Base-by-base conservation (phyloP, 768 basidiomycete species). In the Leccinum sublutescens region DNA sequence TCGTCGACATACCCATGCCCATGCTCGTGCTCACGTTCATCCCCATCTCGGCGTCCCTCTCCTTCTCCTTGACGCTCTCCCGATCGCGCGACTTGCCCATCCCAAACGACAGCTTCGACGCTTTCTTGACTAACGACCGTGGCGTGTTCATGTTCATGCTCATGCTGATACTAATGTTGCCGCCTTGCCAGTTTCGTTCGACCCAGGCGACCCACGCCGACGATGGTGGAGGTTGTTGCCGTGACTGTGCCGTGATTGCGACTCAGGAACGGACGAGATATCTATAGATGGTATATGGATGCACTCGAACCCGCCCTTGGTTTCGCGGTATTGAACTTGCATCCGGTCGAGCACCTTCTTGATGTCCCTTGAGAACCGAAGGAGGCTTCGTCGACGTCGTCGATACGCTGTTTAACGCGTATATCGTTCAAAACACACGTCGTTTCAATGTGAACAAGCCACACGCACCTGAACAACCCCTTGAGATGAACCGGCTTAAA, bases 401-500 rank as follows among this genome's bases (percentile, higher is more conserved):
- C 5, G 93, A 89, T 45, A 99, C 97, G 65, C 93, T 93, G 63
- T 43, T 62, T 40, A 11, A 31, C 2, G 27, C n/a, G n/a, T 5
- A n/a, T 11, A 1, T 19, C 40, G n/a, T n/a, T 43, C n/a, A 43
- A 5, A 19, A 43, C 10, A 1, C 43, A 19, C 43, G 10, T 51
- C 36, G 9, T 50, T 40, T 53, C 50, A 51, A 57, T 36, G 58
- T 49, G 43, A 43, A 19, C 0, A 43, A 19, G 10, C n/a, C n/a
- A 19, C 40, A 10, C 55, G 75, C 61, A 92, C 88, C 92, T 95
- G 78, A 99, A 98, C 52, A 99, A 70, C 6, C 97, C 97, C 76
- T 98, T 99, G 68, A 98, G 76, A 76, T 93, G 96, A 50, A 98
- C 86, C 1, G 97, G 93, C 77, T 98, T 98, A 68, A 93, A 88